Conservation (phyloP, 106 monocot genomes). For the Acorus calamus region DNA sequence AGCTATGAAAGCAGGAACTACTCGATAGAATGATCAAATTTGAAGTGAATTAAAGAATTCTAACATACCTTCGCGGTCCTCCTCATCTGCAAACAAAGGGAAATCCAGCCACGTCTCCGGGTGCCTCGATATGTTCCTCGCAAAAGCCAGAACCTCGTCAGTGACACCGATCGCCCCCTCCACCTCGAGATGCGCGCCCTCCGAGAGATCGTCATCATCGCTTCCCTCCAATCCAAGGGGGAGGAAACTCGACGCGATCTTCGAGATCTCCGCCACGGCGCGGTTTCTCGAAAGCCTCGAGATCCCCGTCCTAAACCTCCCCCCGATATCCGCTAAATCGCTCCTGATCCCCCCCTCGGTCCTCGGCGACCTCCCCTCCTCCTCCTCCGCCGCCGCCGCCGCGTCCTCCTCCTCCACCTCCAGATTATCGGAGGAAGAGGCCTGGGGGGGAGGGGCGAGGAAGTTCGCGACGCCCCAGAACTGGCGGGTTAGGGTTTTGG, state of each 20-base stretch:
- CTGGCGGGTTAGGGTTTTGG: conserved; percentile 69
- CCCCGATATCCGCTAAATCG: conserved; percentile 79
- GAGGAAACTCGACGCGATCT: conserved; percentile 66
- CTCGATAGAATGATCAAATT: too few species aligned
- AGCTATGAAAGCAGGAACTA: too few species aligned
- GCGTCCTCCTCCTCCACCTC: neutral
- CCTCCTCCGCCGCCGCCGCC: conserved; percentile 1
- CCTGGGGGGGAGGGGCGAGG: conserved; percentile 65
- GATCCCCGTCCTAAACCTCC: conserved; percentile 60
- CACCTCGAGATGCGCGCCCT: conserved; percentile 6
- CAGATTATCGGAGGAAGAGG: conserved; percentile 3
- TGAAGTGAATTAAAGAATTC: too few species aligned
- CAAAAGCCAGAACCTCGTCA: conserved; percentile 88
- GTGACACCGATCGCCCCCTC: conserved; percentile 59
- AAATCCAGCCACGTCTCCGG: conserved; percentile 98
- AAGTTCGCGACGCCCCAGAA: conserved; percentile 90
- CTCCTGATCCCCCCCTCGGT: conserved; percentile 47
- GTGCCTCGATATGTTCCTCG: conserved; percentile 88
- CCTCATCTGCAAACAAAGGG: conserved; percentile 65
- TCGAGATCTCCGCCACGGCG: conserved; percentile 67
- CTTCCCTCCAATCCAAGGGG: conserved; percentile 41
- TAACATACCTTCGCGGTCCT: neutral
- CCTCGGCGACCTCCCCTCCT: conserved; percentile 16
- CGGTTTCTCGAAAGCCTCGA: conserved; percentile 54
- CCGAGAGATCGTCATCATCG: conserved; percentile 31